Conservation (phyloP, 768 basidiomycete species). For the Pisolithus tinctorius region DNA sequence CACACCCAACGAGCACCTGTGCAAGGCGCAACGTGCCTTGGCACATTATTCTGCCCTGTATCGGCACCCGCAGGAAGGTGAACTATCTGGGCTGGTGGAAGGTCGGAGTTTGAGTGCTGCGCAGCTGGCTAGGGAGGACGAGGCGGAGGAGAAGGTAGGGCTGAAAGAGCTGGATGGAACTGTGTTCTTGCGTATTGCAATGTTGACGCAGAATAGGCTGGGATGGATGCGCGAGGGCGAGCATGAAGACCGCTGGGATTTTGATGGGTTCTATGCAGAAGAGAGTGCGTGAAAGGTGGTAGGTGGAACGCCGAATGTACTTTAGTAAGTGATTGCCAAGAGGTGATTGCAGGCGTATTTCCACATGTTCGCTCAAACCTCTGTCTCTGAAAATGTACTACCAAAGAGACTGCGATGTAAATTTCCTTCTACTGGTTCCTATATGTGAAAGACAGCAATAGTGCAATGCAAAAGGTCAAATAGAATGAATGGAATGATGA, state of each 20-base stretch:
- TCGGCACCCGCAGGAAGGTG: slow-evolving; percentile 7
- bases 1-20: slow-evolving; percentile 25
- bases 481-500: background rate
- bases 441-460: background rate
- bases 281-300: background rate
- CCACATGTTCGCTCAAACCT: too few species aligned
- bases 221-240: slow-evolving; percentile 33
- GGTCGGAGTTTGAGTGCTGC: background rate
- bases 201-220: slow-evolving; percentile 20
- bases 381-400: too few species aligned
- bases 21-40: slow-evolving; percentile 19
- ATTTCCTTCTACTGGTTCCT: too few species aligned
- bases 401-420: too few species aligned
- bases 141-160: slow-evolving; percentile 9
- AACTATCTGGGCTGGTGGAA: slow-evolving; percentile 5
- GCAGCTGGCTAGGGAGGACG: slow-evolving; percentile 2
- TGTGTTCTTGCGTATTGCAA: slow-evolving; percentile 20
- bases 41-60: slow-evolving; percentile 19
- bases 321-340: too few species aligned
- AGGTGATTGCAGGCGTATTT: too few species aligned
- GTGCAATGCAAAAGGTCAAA: background rate
- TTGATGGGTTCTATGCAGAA: slow-evolving; percentile 18
- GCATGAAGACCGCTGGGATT: slow-evolving; percentile 21
- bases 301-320: too few species aligned
- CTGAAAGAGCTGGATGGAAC: slow-evolving; percentile 19